These are phyloP conservation scores for Tubosaeta brunneosetosa DNA, from an alignment of 768 basidiomycete genomes.

Conservation along the genomic window DNA sequence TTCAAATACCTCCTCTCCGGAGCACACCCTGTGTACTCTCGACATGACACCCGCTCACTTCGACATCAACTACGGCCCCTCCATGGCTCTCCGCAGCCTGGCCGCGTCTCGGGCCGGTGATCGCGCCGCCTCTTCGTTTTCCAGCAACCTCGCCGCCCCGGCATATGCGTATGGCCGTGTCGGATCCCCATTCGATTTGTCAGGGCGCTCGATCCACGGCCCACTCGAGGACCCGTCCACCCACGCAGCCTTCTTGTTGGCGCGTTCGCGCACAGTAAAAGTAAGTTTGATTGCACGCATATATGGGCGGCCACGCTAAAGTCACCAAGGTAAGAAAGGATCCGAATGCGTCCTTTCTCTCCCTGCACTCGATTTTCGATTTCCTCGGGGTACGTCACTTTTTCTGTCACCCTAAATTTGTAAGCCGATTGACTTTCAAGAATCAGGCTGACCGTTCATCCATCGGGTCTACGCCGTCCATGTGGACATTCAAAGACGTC, in stretches of 20 bases:
- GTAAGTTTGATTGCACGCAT: constrained; percentile 31
- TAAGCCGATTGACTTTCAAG: constrained; percentile 10
- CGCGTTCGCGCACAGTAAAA: constrained; percentile 51
- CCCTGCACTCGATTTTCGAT: constrained; percentile 25
- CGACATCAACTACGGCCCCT: not conserved
- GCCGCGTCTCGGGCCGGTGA: not conserved
- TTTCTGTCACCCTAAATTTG: not conserved
- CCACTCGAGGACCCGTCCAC: constrained; percentile 1
- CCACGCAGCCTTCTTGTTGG: constrained; percentile 41
- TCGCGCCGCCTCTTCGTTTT: no score
- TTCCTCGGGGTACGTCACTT: constrained; percentile 18
- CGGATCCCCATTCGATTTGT: not conserved
- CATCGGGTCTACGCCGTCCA: constrained; percentile 28
- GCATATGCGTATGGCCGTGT: not conserved
- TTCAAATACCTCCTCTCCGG: constrained; percentile 27
- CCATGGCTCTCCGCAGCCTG: not conserved
- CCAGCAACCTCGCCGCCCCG: constrained; percentile 1
- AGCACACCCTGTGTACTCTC: constrained; percentile 3
- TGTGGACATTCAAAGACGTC: constrained; percentile 47
- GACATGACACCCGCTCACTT: constrained; percentile 14
- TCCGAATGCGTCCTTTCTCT: constrained; percentile 16
- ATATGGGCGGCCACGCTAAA: not conserved
- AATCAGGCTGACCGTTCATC: constrained; percentile 7
- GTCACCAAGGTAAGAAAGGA: constrained; percentile 24
- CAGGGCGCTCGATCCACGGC: not conserved